phyloP scores from a whole-genome alignment of 1,139 yeast genomes.

The Blastobotrys elegans region DNA sequence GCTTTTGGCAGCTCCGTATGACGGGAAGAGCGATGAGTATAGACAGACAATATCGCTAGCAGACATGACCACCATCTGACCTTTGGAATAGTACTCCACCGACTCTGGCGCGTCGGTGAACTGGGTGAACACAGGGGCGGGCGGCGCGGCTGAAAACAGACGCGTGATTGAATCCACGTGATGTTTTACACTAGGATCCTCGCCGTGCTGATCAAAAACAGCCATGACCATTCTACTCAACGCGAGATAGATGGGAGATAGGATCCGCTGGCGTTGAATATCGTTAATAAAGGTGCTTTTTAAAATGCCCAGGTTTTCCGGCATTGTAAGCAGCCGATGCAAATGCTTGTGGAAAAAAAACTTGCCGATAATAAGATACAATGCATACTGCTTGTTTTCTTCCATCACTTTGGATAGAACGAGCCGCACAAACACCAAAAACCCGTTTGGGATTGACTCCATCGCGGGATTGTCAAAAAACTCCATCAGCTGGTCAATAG shows the following conservation, averaged over 20 bases:
- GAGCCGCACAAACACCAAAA: constrained; percentile 22
- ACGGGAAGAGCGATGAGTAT: constrained; percentile 30
- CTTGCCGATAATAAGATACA: constrained; percentile 23
- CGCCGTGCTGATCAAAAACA: constrained; percentile 11
- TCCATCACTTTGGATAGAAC: constrained; percentile 22
- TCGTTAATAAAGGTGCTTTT: constrained; percentile 25
- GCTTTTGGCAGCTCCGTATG: constrained; percentile 12
- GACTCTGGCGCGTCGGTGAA: constrained; percentile 11
- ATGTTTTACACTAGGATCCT: constrained; percentile 15
- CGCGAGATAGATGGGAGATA: constrained; percentile 22
- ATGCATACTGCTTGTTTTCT: constrained; percentile 17
- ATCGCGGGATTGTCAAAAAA: constrained; percentile 22
- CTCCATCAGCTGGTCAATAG: constrained; percentile 20
- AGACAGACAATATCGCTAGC: constrained; percentile 32
- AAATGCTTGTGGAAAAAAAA: constrained; percentile 26
- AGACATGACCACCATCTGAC: constrained; percentile 31
- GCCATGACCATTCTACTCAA: constrained; percentile 16
- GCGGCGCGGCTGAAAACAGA: constrained; percentile 15
- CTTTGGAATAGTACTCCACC: constrained; percentile 19
- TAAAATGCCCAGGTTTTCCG: constrained; percentile 27
- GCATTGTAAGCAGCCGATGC: constrained; percentile 21
- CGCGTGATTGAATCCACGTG: constrained; percentile 17
- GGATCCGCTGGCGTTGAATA: constrained; percentile 25
- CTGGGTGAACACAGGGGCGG: constrained; percentile 9
- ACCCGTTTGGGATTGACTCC: constrained; percentile 24